These are phyloP conservation scores for Amborella trichopoda DNA, from an alignment of 164 flowering plant species.

Conservation along the genomic window DNA sequence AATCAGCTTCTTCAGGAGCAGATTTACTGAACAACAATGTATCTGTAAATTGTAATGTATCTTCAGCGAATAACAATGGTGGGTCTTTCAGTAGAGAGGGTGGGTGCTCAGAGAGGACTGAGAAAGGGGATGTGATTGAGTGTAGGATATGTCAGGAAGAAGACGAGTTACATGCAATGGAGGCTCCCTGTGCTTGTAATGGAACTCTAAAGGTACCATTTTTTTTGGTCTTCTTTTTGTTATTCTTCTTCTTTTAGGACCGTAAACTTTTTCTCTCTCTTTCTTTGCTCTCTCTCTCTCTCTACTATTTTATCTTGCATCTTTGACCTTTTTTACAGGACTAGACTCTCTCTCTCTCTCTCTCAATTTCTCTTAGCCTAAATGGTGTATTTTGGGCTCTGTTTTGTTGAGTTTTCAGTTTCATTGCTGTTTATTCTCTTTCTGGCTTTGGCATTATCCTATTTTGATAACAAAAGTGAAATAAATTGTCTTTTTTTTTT, in stretches of 20 bases:
- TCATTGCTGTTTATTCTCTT: too few relatives aligned
- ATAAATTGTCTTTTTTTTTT: too few relatives aligned
- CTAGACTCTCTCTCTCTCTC: too few relatives aligned
- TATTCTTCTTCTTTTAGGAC: background rate
- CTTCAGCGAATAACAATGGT: conserved; percentile 12
- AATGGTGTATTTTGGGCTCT: too few relatives aligned
- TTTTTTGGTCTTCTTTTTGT: conserved; percentile 1
- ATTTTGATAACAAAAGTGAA: too few relatives aligned
- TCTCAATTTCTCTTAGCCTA: too few relatives aligned
- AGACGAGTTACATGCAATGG: conserved; percentile 34
- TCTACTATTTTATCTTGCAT: too few relatives aligned
- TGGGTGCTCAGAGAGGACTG: conserved; percentile 1
- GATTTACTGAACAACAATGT: conserved; percentile 1
- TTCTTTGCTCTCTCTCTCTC: too few relatives aligned
- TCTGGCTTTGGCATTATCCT: too few relatives aligned
- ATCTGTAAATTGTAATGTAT: conserved; percentile 2
- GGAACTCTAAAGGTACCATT: conserved; percentile 55
- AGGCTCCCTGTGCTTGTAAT: conserved; percentile 68
- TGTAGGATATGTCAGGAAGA: conserved; percentile 76
- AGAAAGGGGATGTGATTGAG: conserved; percentile 29
- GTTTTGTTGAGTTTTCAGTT: too few relatives aligned
- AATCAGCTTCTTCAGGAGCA: conserved; percentile 9
- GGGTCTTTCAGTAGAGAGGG: background rate
- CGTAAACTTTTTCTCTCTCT: too few relatives aligned
- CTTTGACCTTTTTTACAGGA: too few relatives aligned